Base-by-base conservation (phyloP, 2,329 filamentous ascomycete species). In the Botryotinia narcissicola region DNA sequence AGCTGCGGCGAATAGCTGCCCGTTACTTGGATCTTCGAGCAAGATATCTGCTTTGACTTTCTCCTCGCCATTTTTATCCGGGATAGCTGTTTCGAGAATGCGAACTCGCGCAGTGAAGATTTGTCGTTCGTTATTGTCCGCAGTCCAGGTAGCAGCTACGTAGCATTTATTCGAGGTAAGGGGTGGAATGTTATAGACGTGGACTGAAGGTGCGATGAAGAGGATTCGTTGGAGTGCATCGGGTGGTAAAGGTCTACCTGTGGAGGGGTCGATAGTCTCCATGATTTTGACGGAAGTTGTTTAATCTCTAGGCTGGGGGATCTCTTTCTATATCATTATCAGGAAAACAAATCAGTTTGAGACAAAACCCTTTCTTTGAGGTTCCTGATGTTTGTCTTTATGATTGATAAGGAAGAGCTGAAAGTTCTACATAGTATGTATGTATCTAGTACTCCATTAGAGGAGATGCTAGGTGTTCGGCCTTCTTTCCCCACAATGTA, bases 121-220 rank as follows among this genome's bases (percentile, higher is more conserved):
- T 81, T 93, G 90, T 54, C 91, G 89, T 57, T 85, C 85, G 78
- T 89, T 87, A 74, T 89, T 88, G 74, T 91, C 87, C 64, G 86
- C 85, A 42, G 93, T 97, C 94, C 94, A 97, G 76, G 87, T 84
- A 20, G 90, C 87, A 74, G 94, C 94, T 51, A 87, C 88, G 86
- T 97, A 92, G 82, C 94, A 94, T 81, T 92, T 92, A 78, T 90
- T 93, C 29, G 91, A 92, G 62, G 91, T 87, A 73, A 94, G 86
- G 37, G 94, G 93, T 29, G 94, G 94, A 81, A 97, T 94, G 80
- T 92, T 90, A 87, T 97, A 97, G 85, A 97, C 88, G 85, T 97
- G 93, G 76, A 96, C 91, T 76, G 87, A 85, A 79, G 87, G 85
- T 76, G 91, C 89, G 81, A 94, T 85, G 87, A 93, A 95, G 82